phyloP scores from a whole-genome alignment of 78 protist genomes.

The Dictyostelium capitatum region DNA sequence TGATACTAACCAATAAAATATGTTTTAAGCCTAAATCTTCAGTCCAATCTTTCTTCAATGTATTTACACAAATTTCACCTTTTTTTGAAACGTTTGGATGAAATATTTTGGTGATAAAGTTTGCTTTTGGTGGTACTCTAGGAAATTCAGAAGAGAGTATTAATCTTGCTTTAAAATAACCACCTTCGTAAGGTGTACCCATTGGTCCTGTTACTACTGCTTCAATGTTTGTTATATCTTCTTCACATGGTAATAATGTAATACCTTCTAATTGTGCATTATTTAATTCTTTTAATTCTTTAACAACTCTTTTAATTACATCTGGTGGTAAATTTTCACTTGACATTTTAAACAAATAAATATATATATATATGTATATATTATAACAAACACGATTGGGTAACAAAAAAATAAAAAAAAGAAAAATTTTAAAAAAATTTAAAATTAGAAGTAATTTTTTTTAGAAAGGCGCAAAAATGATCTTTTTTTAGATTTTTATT shows the following conservation, averaged over 20 bases:
- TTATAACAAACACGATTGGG: neutral
- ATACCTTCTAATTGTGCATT: slow-evolving; percentile 85
- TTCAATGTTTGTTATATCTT: slow-evolving; percentile 87
- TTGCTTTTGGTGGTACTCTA: slow-evolving; percentile 96
- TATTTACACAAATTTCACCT: slow-evolving; percentile 99
- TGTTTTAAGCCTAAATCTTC: slow-evolving; percentile 92
- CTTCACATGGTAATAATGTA: slow-evolving; percentile 83
- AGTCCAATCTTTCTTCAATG: slow-evolving; percentile 98
- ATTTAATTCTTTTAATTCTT: slow-evolving; percentile 84
- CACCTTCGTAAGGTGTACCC: slow-evolving; percentile 99
- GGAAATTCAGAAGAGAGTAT: slow-evolving; percentile 93
- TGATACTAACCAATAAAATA: slow-evolving; percentile 86
- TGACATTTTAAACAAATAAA: slow-evolving; percentile 65
- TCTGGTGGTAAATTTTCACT: slow-evolving; percentile 85
- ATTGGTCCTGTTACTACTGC: slow-evolving; percentile 97
- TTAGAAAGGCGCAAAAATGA: too few species aligned
- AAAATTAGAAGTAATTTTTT: too few species aligned
- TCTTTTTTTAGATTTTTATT: too few species aligned
- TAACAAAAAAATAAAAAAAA: too few species aligned
- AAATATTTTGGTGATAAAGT: slow-evolving; percentile 96
- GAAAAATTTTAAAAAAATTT: too few species aligned
- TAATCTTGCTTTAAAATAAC: slow-evolving; percentile 91
- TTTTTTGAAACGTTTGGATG: slow-evolving; percentile 97
- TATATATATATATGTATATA: neutral
- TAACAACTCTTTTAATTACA: slow-evolving; percentile 81